Conservation (phyloP, 805 yeast species). For the Wickerhamomyces ciferrii region DNA sequence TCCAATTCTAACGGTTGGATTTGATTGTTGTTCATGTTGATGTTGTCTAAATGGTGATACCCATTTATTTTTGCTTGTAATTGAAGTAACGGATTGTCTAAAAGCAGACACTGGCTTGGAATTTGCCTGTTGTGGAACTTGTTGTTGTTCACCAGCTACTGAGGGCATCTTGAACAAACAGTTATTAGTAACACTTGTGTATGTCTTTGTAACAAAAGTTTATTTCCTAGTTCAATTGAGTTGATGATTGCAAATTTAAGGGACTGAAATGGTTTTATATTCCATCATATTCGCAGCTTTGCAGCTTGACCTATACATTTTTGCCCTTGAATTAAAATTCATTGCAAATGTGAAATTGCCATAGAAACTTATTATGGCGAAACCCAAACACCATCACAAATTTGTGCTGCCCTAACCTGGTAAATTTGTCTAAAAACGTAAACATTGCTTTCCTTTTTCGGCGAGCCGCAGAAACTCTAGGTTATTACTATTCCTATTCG, state of each 20-base stretch:
- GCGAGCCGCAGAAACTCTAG: background rate
- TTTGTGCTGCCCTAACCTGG: background rate
- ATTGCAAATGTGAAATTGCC: background rate
- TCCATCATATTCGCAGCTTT: background rate
- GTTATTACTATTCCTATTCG: background rate
- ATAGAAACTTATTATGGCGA: background rate
- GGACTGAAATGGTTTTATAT: background rate
- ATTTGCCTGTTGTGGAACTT: background rate
- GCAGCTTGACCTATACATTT: background rate
- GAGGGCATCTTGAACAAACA: background rate
- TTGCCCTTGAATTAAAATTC: background rate
- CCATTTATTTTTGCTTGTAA: slow-evolving; percentile 14
- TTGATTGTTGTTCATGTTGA: slow-evolving; percentile 1
- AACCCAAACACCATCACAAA: background rate
- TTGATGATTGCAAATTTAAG: background rate
- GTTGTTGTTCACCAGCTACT: background rate
- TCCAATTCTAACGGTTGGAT: background rate
- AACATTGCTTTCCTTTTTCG: background rate
- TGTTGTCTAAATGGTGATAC: slow-evolving; percentile 23
- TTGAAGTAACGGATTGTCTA: background rate
- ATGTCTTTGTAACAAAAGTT: background rate
- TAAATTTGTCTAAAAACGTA: background rate
- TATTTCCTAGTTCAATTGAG: background rate
- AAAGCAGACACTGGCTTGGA: background rate
- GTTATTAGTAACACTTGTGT: background rate